Evolutionary conservation across 495 filamentous ascomycete species (phyloP).

Genomic region (Tuber microsphaerosporum): DNA sequence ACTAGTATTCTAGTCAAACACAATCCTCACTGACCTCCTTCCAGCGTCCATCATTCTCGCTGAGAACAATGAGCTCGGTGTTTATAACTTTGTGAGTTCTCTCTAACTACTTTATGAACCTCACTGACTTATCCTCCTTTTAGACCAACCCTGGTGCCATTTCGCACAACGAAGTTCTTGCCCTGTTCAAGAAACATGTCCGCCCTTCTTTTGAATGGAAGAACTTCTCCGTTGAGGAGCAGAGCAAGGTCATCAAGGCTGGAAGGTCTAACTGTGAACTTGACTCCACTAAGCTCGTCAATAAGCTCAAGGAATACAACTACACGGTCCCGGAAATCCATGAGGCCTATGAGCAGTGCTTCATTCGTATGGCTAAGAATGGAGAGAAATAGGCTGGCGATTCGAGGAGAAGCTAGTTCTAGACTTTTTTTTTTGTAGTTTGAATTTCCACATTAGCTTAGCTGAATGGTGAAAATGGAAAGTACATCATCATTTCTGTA

Average conservation of each 20-base stretch:
- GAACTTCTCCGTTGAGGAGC: slow-evolving; percentile 60
- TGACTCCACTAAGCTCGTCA: slow-evolving; percentile 55
- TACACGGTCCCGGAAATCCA: slow-evolving; percentile 57
- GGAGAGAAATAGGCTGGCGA: slow-evolving; percentile 39
- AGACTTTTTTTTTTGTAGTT: slow-evolving; percentile 7
- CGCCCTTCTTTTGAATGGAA: slow-evolving; percentile 57
- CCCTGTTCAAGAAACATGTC: slow-evolving; percentile 56
- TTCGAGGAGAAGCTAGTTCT: background rate
- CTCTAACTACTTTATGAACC: background rate
- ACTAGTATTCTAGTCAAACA: slow-evolving; percentile 48
- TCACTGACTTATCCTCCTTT: slow-evolving; percentile 9
- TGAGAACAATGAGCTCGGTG: slow-evolving; percentile 55
- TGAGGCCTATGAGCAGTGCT: slow-evolving; percentile 55
- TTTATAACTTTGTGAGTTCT: slow-evolving; percentile 50
- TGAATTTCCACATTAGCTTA: background rate
- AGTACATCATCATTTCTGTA: background rate
- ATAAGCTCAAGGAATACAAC: slow-evolving; percentile 55
- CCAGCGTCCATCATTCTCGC: slow-evolving; percentile 55
- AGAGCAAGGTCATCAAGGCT: slow-evolving; percentile 60
- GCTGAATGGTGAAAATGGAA: background rate
- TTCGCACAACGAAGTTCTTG: slow-evolving; percentile 60
- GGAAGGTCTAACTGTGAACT: slow-evolving; percentile 59
- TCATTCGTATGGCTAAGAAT: slow-evolving; percentile 58
- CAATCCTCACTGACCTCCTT: slow-evolving; percentile 57
- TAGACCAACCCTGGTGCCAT: slow-evolving; percentile 63